These are phyloP conservation scores for Fistulifera solaris DNA, from an alignment of 108 stramenopile genomes.

Conservation along the genomic window DNA sequence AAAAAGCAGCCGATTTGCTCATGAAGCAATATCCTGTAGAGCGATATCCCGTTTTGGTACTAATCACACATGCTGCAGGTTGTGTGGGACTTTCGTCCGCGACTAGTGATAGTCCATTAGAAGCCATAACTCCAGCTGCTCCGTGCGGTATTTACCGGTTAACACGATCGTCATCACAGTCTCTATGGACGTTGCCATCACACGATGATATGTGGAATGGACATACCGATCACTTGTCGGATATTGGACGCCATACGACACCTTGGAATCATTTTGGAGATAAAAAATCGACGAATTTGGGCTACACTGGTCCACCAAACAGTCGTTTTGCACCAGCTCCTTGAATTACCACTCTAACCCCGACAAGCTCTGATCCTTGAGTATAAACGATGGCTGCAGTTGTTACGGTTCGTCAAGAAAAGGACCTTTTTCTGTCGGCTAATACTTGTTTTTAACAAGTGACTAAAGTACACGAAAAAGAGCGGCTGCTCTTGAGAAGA, in stretches of 20 bases:
- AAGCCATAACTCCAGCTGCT: slow-evolving; percentile 44
- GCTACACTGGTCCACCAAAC: slow-evolving; percentile 44
- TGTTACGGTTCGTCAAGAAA: too few species aligned
- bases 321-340: slow-evolving; percentile 27
- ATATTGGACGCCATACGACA: slow-evolving; percentile 31
- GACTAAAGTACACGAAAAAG: too few species aligned
- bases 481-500: too few species aligned
- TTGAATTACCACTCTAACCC: too few species aligned
- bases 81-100: slow-evolving; percentile 37
- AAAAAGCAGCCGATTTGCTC: slow-evolving; percentile 23
- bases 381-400: too few species aligned
- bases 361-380: too few species aligned
- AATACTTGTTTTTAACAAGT: too few species aligned
- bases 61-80: slow-evolving; percentile 37
- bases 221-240: slow-evolving; percentile 31
- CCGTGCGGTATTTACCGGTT: slow-evolving; percentile 43
- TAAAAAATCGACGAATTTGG: slow-evolving; percentile 9
- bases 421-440: too few species aligned
- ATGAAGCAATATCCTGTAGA: slow-evolving; percentile 22
- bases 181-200: slow-evolving; percentile 34
- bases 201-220: slow-evolving; percentile 42
- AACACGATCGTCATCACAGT: slow-evolving; percentile 16
- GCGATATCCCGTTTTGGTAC: slow-evolving; percentile 28
- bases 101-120: slow-evolving; percentile 11
- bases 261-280: slow-evolving; percentile 61